Evolutionary conservation across 495 filamentous ascomycete genomes (phyloP).

Genomic region (Aspergillus campestris): DNA sequence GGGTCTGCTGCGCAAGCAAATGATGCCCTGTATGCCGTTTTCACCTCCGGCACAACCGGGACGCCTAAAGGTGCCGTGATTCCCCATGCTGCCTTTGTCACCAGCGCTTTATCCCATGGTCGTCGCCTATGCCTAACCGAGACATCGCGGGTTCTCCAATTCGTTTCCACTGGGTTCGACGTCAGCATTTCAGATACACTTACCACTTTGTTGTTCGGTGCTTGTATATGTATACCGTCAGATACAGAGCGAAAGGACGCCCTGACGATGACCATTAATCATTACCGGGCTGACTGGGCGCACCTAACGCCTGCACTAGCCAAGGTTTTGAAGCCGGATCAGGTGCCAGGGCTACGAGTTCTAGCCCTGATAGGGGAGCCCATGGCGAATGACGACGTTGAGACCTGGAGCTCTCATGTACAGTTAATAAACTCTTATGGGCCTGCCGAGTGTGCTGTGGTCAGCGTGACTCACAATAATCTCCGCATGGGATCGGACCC

Average conservation of each 20-base stretch:
- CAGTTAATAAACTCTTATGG: no score
- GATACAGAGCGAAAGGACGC: no score
- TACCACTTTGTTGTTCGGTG: not conserved
- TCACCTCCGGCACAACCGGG: not conserved
- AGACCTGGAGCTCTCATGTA: no score
- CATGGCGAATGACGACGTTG: conserved; percentile 5
- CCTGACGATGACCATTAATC: no score
- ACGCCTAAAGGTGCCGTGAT: not conserved
- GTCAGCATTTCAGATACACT: not conserved
- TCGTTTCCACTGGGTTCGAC: not conserved
- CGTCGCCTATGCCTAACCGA: not conserved
- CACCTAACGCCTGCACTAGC: conserved; percentile 25
- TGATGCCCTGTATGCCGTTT: not conserved
- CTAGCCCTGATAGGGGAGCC: conserved; percentile 21
- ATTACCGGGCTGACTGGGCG: conserved; percentile 16
- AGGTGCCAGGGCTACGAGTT: conserved; percentile 12
- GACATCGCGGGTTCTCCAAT: not conserved
- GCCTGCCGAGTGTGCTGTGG: no score
- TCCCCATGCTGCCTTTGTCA: not conserved
- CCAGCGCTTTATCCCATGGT: not conserved
- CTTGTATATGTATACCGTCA: not conserved
- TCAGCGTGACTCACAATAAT: no score
- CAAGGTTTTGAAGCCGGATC: conserved; percentile 10
- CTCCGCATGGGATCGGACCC: no score
- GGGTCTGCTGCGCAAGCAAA: not conserved